Base-by-base conservation (phyloP, 768 basidiomycete genomes). In the Ramaria sp. region DNA sequence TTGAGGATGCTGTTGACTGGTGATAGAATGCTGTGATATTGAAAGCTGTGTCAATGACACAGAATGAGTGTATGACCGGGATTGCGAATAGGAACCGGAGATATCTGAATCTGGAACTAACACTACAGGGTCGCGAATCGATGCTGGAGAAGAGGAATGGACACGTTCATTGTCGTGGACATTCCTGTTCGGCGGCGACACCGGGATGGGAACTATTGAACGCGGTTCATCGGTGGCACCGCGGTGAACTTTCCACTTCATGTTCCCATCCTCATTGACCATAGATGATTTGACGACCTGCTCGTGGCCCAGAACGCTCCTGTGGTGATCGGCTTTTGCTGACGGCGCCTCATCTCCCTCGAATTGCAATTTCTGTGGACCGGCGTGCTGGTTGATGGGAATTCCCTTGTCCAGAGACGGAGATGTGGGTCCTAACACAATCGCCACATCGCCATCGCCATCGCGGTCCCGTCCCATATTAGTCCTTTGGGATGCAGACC, bases 41-140 rank as follows among this genome's bases (percentile, higher is more conserved):
- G 31, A 49, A 33, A 30, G 24, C 15, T n/a, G 47, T 55, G 53
- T 39, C 57, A 58, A 33, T 62, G 62, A 24, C 59, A 62, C 38
- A 67, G 65, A 19, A 63, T 59, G 34, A 71, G 70, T 27, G 37
- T 62, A 60, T 30, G 54, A 58, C 31, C 65, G 68, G 3, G 64
- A 62, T 41, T 71, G 70, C 12, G 66, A 65, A 34, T 67, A 72
- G 2, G 71, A 72, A 34, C 64, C 69, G 1, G 78, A 81, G 1
- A 74, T 72, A 60, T 83, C 80, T 10, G 81, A 80, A 62, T 81
- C 77, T 3, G 80, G 79, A 7, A 73, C 81, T 22, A 82, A 65
- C n/a, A 82, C 71, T 17, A 69, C 71, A 31, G 65, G 71, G 5
- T 73, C 69, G 22, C 72, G 75, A 47, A 63, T 62, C 53, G 66